Conservation (phyloP, 2,329 filamentous ascomycete species). For the Fusarium bulbicola region DNA sequence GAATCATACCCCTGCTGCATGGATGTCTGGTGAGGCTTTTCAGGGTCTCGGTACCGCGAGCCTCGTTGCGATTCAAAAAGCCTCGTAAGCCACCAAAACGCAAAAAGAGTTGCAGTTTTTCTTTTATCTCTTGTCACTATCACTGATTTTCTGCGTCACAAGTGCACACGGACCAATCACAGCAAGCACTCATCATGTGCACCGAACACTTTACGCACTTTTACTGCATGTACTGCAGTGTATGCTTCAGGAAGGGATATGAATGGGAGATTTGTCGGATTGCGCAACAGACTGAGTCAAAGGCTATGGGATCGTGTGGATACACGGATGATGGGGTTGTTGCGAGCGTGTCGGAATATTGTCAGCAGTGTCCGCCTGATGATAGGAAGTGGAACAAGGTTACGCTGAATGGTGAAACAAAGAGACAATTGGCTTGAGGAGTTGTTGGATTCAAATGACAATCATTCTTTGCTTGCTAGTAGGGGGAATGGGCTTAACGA, state of each 20-base stretch:
- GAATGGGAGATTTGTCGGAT: constrained; percentile 2
- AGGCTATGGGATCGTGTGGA: constrained; percentile 17
- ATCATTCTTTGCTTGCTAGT: background rate
- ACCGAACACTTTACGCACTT: constrained; percentile 11
- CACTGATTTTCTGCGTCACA: background rate
- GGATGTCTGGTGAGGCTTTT: constrained; percentile 1
- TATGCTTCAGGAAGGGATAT: constrained; percentile 6
- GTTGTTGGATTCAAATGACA: accelerated
- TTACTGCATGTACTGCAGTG: constrained; percentile 9
- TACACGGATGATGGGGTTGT: constrained; percentile 5
- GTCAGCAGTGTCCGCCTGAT: constrained; percentile 10
- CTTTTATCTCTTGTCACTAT: background rate
- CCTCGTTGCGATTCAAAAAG: background rate
- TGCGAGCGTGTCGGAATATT: constrained; percentile 6
- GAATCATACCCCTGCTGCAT: constrained; percentile 9
- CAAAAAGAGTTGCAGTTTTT: background rate
- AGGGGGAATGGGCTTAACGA: accelerated
- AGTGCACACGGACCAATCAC: background rate
- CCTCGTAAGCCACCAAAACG: background rate
- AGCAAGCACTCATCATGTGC: constrained; percentile 3
- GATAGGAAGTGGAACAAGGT: constrained; percentile 18
- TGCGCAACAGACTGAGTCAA: constrained; percentile 1
- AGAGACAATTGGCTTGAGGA: background rate
- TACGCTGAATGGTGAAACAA: background rate
- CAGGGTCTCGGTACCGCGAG: background rate